Base-by-base conservation (phyloP, 176 grass and related monocot genomes). In the Hsuehochloa calcarea region DNA sequence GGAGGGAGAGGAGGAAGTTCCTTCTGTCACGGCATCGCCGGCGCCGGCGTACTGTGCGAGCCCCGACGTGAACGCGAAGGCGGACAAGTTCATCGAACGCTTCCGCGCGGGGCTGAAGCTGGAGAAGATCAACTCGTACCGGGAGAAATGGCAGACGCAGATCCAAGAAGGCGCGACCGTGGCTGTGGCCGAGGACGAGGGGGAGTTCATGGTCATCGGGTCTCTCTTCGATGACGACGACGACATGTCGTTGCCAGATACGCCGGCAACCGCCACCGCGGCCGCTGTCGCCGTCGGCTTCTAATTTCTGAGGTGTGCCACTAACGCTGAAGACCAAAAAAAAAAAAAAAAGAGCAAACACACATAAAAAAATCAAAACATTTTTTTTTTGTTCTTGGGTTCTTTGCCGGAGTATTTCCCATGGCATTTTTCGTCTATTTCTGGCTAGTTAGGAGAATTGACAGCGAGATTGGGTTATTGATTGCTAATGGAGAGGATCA, bases 51-150 rank as follows among this genome's bases (percentile, higher is more conserved):
- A 86, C 87, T 99, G 96, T 78, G 74, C 90, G 74, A 99, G 96
- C 84, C 96, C 96, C 5, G 96, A 99, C 83, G 96, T 99, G 8
- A 94, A 99, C 87, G 83, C 89, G 16, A 99, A 99, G 86, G 93
- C 96, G 20, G 93, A 92, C 87, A 69, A 75, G 59, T 97, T 97
- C 85, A 97, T 97, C 77, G 80, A 84, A 60, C 72, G 80, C 60
- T 97, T 97, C 87, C 93, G 86, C 15, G 88, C 79, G 0, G 91
- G 91, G 55, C 91, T 99, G 4, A 90, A 94, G 88, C 75, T 96
- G 34, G 96, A 99, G 88, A 99, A 92, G 88, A 78, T 96, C 49
- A 96, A 99, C 65, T 96, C 96, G 29, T 92, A 91, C 67, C 63
- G 85, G 64, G 93, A 96, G 82, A 99, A 92, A 54, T 83, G 87